Percentiles rank a stretch among this genome's conserved stretches.
phyloP scores from a whole-genome alignment of 257 asterid genomes.

The Solanum gandarillasii region DNA sequence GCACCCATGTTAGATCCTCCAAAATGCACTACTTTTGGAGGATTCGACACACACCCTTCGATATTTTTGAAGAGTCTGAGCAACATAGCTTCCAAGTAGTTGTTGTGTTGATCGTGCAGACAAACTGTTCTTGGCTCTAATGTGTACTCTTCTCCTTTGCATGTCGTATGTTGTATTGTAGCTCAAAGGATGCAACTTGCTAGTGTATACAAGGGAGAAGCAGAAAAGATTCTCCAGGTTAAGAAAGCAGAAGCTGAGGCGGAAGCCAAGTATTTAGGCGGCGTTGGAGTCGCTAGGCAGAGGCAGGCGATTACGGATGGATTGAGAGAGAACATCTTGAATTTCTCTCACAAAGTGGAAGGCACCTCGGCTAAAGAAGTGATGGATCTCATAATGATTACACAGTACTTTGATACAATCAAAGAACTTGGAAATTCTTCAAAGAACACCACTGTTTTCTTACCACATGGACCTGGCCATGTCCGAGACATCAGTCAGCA shows the following conservation, averaged over 20 bases:
- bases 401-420: constrained; percentile 92
- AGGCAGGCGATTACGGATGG: constrained; percentile 97
- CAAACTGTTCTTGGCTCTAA: not conserved
- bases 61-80: not conserved
- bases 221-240: constrained; percentile 75
- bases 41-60: not conserved
- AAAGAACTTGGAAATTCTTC: constrained; percentile 85
- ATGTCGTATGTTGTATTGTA: constrained; percentile 5
- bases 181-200: constrained; percentile 99
- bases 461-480: constrained; percentile 96
- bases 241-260: constrained; percentile 97
- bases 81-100: not conserved
- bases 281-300: constrained; percentile 93
- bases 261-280: constrained; percentile 94
- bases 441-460: constrained; percentile 79
- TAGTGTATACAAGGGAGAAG: constrained; percentile 92
- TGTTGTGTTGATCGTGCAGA: not conserved
- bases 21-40: not conserved
- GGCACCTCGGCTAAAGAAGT: constrained; percentile 91
- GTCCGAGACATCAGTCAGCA: constrained; percentile 88
- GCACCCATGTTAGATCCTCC: not conserved
- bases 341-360: constrained; percentile 79
- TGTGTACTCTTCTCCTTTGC: not conserved
- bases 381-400: constrained; percentile 92
- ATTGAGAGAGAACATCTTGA: constrained; percentile 77